Conservation (phyloP, 2,329 filamentous ascomycete species). For the Scortechinia acanthostroma region DNA sequence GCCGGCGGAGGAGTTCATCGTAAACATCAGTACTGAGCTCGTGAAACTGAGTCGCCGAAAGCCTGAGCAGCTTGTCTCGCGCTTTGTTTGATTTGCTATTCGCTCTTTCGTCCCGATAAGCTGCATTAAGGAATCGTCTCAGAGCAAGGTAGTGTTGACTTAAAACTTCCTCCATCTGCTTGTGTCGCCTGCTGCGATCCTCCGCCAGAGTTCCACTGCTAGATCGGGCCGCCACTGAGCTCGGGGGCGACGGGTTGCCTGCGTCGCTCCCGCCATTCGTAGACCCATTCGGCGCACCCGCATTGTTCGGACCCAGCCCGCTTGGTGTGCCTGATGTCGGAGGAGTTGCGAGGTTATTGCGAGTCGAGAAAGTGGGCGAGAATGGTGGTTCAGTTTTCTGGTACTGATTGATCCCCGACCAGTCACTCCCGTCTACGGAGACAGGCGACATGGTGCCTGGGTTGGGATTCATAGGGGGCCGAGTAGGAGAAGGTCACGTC, state of each 20-base stretch:
- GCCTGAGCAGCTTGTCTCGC: conserved; percentile 62
- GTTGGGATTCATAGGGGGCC: conserved; percentile 36
- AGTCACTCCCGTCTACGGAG: conserved; percentile 49
- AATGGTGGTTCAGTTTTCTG: conserved; percentile 22
- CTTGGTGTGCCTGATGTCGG: conserved; percentile 34
- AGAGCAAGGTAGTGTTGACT: conserved; percentile 56
- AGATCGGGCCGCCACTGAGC: conserved; percentile 52
- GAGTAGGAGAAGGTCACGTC: too few relatives aligned
- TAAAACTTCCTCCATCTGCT: conserved; percentile 35
- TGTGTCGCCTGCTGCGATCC: conserved; percentile 24
- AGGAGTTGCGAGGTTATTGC: conserved; percentile 33
- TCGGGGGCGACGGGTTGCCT: conserved; percentile 49
- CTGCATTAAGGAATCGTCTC: conserved; percentile 46
- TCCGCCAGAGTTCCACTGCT: conserved; percentile 52
- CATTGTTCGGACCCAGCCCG: conserved; percentile 12
- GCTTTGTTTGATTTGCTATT: conserved; percentile 56
- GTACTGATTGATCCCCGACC: conserved; percentile 50
- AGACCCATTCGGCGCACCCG: not conserved
- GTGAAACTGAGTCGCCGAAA: conserved; percentile 67
- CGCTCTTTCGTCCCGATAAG: conserved; percentile 47
- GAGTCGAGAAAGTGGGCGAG: conserved; percentile 21
- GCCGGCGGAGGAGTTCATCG: conserved; percentile 63
- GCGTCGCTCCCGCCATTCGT: conserved; percentile 17
- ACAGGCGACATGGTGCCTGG: conserved; percentile 46
- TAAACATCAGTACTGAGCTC: conserved; percentile 73